phyloP scores from a whole-genome alignment of 2,329 filamentous ascomycete genomes.

The Diaporthe destruens region DNA sequence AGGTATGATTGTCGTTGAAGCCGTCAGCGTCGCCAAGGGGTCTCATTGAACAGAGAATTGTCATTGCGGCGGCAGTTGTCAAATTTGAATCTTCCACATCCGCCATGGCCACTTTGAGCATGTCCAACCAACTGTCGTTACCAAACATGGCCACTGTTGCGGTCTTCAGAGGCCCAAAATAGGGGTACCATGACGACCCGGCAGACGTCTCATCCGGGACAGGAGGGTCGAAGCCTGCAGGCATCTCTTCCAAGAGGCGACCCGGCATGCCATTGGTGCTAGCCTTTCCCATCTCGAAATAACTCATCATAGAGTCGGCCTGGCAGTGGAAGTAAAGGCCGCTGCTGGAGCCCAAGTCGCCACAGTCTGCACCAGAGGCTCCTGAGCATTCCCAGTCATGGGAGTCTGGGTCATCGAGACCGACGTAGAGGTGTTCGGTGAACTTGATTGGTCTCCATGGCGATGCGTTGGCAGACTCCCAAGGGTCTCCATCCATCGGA shows the following conservation, averaged over 20 bases:
- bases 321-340: constrained; percentile 33
- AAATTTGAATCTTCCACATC: not conserved
- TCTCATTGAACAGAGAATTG: not conserved
- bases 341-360: not conserved
- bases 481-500: not conserved
- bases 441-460: constrained; percentile 25
- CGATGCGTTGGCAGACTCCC: constrained; percentile 6
- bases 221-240: constrained; percentile 5
- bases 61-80: not conserved
- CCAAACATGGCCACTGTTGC: constrained; percentile 37
- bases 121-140: constrained; percentile 23
- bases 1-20: not conserved
- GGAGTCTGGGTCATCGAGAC: not conserved
- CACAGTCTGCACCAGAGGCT: too few species aligned
- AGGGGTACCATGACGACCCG: not conserved
- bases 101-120: not conserved
- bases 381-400: not conserved
- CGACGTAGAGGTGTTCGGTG: constrained; percentile 34
- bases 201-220: not conserved
- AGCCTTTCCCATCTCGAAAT: constrained; percentile 20
- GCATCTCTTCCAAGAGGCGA: constrained; percentile 17
- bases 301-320: constrained; percentile 23
- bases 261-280: constrained; percentile 17
- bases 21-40: constrained; percentile 4
- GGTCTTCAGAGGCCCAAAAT: constrained; percentile 15